Evolutionary conservation across 2,329 filamentous ascomycete genomes (phyloP), one percentile per base, ranked within the genome.

Genomic region (Ceratocystis huliohia): DNA sequence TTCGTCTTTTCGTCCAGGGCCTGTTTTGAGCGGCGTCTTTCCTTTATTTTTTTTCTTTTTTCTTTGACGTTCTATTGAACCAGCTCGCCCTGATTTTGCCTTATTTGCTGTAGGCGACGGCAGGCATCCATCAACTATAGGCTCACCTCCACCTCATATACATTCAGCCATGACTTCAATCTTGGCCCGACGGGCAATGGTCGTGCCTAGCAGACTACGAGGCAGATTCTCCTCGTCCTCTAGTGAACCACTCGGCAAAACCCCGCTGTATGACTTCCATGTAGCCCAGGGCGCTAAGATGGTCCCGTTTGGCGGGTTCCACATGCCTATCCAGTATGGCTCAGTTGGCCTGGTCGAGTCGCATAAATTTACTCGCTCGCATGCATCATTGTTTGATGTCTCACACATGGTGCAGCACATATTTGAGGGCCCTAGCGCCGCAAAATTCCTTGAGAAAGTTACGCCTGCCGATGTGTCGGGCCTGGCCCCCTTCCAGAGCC

Each of bases 371-470:
- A 97, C 94, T 17, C 86, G 94, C 65, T 82, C 85, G 71, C 88
- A 92, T 76, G 88, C 90, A 67, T 96, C 91, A 70, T 79, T 99
- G 70, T 99, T 99, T 74, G 94, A 99, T 76, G 94, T 97, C 65
- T 88, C 88, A 74, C 94, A 97, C 78, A 97, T 97, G 93, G 91
- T 88, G 69, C 92, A 96, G 78, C 91, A 96, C 75, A 83, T 86
- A 70, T 85, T 99, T 74, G 84, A 84, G 64, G 94, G 94, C 0
- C 85, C 90, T 5, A 88, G 88, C 44, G 92, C 90, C 4, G 82
- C 87, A 30, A 83, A 84, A 3, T 94, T 97, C 74, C 83, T 99
- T 45, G 86, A 96, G 79, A 85, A 80, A 70, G 80, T 99, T 69
- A 96, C 92, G 0, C 94, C 94, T 0, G 86, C 87, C 13, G 84